Evolutionary conservation across 108 stramenopile genomes (phyloP), one percentile per base, ranked within the genome.

Genomic region (Conticribra guillardii): DNA sequence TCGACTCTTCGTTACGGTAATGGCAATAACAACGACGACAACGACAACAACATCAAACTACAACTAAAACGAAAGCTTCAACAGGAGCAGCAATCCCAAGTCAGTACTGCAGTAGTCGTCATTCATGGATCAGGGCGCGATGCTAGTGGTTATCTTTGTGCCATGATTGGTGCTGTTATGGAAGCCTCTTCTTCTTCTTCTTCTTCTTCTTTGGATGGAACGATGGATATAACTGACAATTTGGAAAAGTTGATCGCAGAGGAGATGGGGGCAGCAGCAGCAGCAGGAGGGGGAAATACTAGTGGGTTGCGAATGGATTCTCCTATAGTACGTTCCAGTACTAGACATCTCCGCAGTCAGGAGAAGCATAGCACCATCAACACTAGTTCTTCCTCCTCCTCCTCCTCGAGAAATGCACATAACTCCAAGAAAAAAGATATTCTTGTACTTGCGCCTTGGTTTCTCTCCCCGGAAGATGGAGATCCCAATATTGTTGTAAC

Each of bases 71-170:
- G 37, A 41, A 11, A 41, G 37, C 5, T 5, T 41, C 37, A 41
- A 41, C 5, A 41, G 11, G 8, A 41, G 37, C 17, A 21, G 17
- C 47, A 67, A 23, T 16, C 28, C 0, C 27, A 49, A 8, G 65
- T 85, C 17, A 51, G 46, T 1, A 76, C 70, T 8, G 70, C 72
- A 1, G n/a, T 95, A 16, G 66, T 95, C 41, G 64, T 74, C 1
- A 63, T 95, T 54, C 94, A 95, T 70, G 94, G 94, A 52, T 87
- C 87, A 4, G 75, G 76, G 15, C 81, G 90, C 4, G 84, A 84
- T 59, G 89, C 86, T 32, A 82, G 84, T 4, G 79, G 87, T 30
- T 90, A 90, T 56, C 74, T 95, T 24, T 92, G 89, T 67, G 49
- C 74, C 28, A 79, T 85, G 11, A 70, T 86, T 26, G 72, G 84